A percentile compares a stretch with the other conserved stretches of the same genome.
Evolutionary conservation across 2,329 filamentous ascomycete genomes (phyloP).

Genomic region (Phoma herbarum): DNA sequence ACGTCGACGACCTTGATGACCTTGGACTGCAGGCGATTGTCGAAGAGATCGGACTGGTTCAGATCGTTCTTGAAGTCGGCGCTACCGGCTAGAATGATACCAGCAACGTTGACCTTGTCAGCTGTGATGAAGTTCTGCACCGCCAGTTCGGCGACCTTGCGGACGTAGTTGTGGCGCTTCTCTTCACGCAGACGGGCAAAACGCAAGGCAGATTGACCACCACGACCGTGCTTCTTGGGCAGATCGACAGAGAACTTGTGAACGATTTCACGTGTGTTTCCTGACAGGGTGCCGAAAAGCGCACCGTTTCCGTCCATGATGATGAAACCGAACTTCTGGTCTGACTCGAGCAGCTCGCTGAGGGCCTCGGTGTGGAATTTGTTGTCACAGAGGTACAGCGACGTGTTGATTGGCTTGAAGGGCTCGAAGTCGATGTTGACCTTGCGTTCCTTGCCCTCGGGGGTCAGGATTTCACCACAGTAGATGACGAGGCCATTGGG

Average conservation of each 20-base stretch:
- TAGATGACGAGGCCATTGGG: slow-evolving; percentile 98
- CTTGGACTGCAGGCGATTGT: slow-evolving; percentile 87
- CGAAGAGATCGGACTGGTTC: slow-evolving; percentile 97
- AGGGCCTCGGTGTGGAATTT: slow-evolving; percentile 99
- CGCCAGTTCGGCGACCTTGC: slow-evolving; percentile 96
- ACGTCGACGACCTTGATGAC: slow-evolving; percentile 99
- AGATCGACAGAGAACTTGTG: slow-evolving; percentile 99
- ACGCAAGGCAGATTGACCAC: slow-evolving; percentile 99
- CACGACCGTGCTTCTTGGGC: slow-evolving; percentile 99
- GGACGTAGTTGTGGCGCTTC: slow-evolving; percentile 99
- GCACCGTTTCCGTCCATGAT: slow-evolving; percentile 99
- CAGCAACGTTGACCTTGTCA: slow-evolving; percentile 98
- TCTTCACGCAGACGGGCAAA: slow-evolving; percentile 99
- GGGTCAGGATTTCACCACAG: slow-evolving; percentile 99
- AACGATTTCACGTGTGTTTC: slow-evolving; percentile 94
- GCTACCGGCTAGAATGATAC: slow-evolving; percentile 92
- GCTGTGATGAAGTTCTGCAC: slow-evolving; percentile 99
- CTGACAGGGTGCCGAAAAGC: slow-evolving; percentile 94
- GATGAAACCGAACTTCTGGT: slow-evolving; percentile 99
- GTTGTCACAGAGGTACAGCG: slow-evolving; percentile 99
- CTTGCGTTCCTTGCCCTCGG: slow-evolving; percentile 98
- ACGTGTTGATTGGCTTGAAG: slow-evolving; percentile 99
- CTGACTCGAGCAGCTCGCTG: slow-evolving; percentile 95
- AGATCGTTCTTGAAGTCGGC: slow-evolving; percentile 99
- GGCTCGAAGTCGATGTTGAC: slow-evolving; percentile 99